A percentile compares a stretch with the other conserved stretches of the same genome.
Evolutionary conservation across 2,329 filamentous ascomycete genomes (phyloP).

Genomic region (Fusarium chuoi): DNA sequence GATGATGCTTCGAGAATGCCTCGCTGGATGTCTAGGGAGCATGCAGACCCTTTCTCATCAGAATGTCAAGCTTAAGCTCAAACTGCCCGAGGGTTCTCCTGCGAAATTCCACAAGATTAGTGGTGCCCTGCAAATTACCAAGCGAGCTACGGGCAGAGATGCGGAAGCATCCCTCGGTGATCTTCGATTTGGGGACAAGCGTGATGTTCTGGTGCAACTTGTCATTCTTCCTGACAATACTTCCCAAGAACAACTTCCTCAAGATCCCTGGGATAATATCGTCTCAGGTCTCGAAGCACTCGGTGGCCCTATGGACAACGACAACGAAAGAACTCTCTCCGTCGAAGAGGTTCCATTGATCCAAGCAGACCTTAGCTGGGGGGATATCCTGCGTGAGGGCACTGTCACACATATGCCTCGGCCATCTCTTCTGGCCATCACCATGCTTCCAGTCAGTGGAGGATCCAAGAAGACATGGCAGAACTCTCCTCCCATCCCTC

Average conservation of each 20-base stretch:
- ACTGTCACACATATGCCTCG: constrained; percentile 86
- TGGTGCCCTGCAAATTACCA: constrained; percentile 94
- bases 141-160: constrained; percentile 92
- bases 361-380: constrained; percentile 93
- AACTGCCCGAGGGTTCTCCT: constrained; percentile 92
- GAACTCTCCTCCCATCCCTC: constrained; percentile 84
- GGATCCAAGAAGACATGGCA: constrained; percentile 74
- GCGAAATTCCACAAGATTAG: constrained; percentile 99
- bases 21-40: constrained; percentile 90
- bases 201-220: constrained; percentile 91
- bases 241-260: constrained; percentile 83
- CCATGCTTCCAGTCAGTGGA: constrained; percentile 81
- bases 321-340: constrained; percentile 83
- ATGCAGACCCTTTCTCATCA: constrained; percentile 97
- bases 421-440: constrained; percentile 92
- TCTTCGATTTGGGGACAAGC: constrained; percentile 93
- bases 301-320: constrained; percentile 85
- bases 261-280: constrained; percentile 97
- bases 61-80: constrained; percentile 95
- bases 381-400: constrained; percentile 91
- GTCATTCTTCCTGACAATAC: constrained; percentile 89
- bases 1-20: constrained; percentile 99
- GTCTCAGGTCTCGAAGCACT: constrained; percentile 95
- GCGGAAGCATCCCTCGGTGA: constrained; percentile 94
- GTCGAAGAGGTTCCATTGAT: constrained; percentile 96